Conservation (phyloP, 73 alveolate species). For the Uronychia setigera region DNA sequence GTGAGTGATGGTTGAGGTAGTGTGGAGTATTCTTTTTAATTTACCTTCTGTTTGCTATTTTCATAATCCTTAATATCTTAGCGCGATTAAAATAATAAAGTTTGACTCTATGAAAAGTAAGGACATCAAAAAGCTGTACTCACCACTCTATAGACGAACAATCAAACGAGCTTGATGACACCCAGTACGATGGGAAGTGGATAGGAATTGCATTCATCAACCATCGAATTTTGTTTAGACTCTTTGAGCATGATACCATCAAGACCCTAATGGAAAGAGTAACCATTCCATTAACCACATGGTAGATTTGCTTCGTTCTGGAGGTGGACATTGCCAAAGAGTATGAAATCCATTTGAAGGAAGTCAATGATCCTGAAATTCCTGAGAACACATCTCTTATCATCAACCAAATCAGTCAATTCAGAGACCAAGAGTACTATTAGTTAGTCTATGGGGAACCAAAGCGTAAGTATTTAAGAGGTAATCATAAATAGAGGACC, state of each 20-base stretch:
- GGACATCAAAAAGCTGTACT: too few species aligned
- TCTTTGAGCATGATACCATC: constrained; percentile 19
- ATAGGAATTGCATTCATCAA: constrained; percentile 36
- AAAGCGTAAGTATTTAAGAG: neutral
- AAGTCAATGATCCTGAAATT: neutral
- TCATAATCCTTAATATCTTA: too few species aligned
- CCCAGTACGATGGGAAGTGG: too few species aligned
- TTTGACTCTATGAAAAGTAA: too few species aligned
- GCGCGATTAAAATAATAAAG: too few species aligned
- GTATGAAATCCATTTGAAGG: neutral
- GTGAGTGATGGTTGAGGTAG: too few species aligned
- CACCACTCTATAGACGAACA: too few species aligned
- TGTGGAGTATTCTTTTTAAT: too few species aligned
- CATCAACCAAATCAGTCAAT: neutral
- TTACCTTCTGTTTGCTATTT: too few species aligned
- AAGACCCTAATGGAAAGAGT: constrained; percentile 25
- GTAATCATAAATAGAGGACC: neutral
- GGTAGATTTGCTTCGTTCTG: neutral
- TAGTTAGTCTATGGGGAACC: neutral
- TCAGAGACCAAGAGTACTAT: neutral
- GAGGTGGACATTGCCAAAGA: neutral
- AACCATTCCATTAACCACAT: neutral
- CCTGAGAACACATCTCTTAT: neutral
- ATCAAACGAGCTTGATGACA: too few species aligned
- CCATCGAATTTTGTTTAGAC: constrained; percentile 26